Evolutionary conservation across 495 filamentous ascomycete species (phyloP).

Genomic region (Tuber calosporum): DNA sequence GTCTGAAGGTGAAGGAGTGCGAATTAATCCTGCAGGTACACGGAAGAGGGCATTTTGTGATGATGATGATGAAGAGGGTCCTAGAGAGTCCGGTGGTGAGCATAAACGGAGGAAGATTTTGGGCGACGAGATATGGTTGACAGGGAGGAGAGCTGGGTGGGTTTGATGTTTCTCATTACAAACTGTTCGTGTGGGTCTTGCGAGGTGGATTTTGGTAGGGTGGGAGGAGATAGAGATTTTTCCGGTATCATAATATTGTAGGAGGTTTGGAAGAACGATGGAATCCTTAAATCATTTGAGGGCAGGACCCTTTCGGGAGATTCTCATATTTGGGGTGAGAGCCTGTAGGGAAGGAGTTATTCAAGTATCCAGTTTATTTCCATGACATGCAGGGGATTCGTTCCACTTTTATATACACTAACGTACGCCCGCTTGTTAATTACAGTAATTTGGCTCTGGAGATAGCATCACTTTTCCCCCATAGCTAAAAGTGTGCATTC

Average conservation of each 20-base stretch:
- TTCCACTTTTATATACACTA: neutral
- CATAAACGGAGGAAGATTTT: neutral
- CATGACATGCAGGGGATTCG: neutral
- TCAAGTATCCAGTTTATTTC: neutral
- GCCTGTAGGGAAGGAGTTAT: neutral
- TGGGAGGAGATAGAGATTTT: neutral
- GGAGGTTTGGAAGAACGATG: neutral
- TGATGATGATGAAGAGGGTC: neutral
- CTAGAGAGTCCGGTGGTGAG: neutral
- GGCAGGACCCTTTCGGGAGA: neutral
- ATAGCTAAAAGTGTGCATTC: constrained; percentile 7
- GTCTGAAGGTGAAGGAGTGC: neutral
- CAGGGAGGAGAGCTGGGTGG: neutral
- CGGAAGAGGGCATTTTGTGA: neutral
- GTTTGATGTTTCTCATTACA: neutral
- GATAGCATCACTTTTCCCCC: neutral
- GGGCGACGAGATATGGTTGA: neutral
- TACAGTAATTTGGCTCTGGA: neutral
- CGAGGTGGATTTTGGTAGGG: neutral
- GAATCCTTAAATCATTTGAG: neutral
- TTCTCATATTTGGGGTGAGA: neutral
- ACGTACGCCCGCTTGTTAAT: neutral
- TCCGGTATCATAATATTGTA: no score
- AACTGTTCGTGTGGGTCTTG: neutral
- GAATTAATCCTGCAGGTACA: neutral